phyloP scores from a whole-genome alignment of 257 asterid genomes.

The Solanum sejunctum region DNA sequence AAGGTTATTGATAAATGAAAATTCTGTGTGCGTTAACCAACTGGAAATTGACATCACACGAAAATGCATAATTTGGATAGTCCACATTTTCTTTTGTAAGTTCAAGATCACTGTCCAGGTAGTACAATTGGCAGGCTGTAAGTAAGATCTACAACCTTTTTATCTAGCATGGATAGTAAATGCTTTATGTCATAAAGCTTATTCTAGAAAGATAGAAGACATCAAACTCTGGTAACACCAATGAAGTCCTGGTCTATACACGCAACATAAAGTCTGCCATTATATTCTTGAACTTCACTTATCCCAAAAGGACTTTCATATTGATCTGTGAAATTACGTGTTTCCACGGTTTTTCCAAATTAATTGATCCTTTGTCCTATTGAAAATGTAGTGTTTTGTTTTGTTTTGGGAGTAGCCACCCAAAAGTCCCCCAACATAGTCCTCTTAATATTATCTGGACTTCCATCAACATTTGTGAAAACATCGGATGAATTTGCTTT shows the following conservation, averaged over 20 bases:
- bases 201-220: background rate
- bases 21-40: background rate
- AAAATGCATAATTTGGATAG: background rate
- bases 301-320: constrained; percentile 1
- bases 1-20: background rate
- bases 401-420: constrained; percentile 25
- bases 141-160: background rate
- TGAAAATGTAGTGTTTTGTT: constrained; percentile 6
- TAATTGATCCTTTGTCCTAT: constrained; percentile 21
- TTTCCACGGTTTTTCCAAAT: constrained; percentile 2
- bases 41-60: background rate
- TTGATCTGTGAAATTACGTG: constrained; percentile 9
- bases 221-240: background rate
- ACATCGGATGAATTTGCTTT: constrained; percentile 20
- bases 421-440: constrained; percentile 32
- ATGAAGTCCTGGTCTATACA: constrained; percentile 1
- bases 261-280: constrained; percentile 7
- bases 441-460: constrained; percentile 34
- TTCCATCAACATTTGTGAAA: constrained; percentile 17
- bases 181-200: background rate
- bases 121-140: background rate
- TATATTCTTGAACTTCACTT: constrained; percentile 17
- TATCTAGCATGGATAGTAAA: background rate
- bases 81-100: background rate
- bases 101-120: background rate